Percentiles rank a stretch among this genome's conserved stretches.
These are phyloP conservation scores for Phytopythium litorale DNA, from an alignment of 352 stramenopile species.

Conservation along the genomic window DNA sequence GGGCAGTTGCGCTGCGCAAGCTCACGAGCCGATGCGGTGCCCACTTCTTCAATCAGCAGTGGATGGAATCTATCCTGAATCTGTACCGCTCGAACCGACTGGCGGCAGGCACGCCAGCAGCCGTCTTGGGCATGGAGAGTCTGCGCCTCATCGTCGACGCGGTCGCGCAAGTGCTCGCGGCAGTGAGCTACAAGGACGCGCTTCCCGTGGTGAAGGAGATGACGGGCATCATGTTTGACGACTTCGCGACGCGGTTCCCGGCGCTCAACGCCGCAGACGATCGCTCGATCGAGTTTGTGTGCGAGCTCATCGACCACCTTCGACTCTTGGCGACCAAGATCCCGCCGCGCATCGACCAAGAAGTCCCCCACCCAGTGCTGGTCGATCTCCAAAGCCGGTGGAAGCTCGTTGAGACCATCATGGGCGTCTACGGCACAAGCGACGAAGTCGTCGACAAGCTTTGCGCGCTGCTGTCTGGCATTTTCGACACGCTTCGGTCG, in stretches of 20 bases:
- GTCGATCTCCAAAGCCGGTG: conserved; percentile 57
- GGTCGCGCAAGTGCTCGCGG: conserved; percentile 56
- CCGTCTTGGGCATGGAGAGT: conserved; percentile 36
- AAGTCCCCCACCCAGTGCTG: conserved; percentile 51
- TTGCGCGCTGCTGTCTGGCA: conserved; percentile 44
- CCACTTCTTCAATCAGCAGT: conserved; percentile 60
- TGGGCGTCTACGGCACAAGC: conserved; percentile 41
- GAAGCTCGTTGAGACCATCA: conserved; percentile 43
- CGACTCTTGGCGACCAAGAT: conserved; percentile 51
- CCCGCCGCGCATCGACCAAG: conserved; percentile 59
- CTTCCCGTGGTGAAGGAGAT: conserved; percentile 60
- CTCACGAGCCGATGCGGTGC: conserved; percentile 56
- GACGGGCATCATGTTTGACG: conserved; percentile 57
- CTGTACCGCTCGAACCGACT: conserved; percentile 50
- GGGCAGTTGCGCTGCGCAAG: conserved; percentile 66
- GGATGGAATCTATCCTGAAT: conserved; percentile 67
- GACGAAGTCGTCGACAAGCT: conserved; percentile 61
- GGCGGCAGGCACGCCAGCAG: conserved; percentile 12
- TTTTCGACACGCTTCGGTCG: conserved; percentile 60
- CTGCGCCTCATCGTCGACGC: conserved; percentile 65
- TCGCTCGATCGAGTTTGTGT: conserved; percentile 45
- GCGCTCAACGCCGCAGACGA: conserved; percentile 46
- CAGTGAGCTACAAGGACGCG: conserved; percentile 65
- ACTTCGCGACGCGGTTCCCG: conserved; percentile 43
- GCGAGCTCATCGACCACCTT: conserved; percentile 57